These are phyloP conservation scores for Komagataella pseudopastoris DNA, from an alignment of 805 yeast species.

Conservation along the genomic window DNA sequence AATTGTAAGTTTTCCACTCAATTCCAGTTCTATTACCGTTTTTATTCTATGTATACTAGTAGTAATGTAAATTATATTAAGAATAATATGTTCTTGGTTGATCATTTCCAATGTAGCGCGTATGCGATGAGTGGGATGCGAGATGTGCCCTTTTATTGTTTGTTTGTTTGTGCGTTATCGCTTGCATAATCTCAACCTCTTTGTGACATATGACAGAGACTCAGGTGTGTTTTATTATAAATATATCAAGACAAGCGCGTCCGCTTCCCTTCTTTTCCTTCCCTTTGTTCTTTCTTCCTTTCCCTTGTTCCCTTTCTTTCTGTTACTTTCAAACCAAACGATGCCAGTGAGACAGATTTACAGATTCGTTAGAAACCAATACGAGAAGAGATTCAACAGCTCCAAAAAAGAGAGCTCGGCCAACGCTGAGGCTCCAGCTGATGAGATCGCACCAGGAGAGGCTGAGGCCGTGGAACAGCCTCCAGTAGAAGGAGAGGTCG, in stretches of 20 bases:
- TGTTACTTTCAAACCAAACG: conserved; percentile 1
- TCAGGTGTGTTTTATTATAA: background rate
- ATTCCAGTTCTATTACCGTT: background rate
- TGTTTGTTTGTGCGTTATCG: background rate
- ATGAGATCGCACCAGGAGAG: background rate
- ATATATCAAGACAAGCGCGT: background rate
- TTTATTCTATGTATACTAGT: conserved; percentile 1
- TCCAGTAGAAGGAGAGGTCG: conserved; percentile 6
- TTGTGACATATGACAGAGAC: background rate
- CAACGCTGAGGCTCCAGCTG: conserved; percentile 4
- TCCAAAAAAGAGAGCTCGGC: conserved; percentile 4
- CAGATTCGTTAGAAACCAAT: conserved; percentile 16
- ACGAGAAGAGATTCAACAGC: conserved; percentile 15
- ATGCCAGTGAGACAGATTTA: conserved; percentile 22
- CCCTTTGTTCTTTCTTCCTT: background rate
- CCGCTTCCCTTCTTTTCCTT: background rate
- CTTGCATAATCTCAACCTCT: conserved; percentile 1
- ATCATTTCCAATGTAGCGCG: background rate
- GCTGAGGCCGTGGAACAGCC: conserved; percentile 2
- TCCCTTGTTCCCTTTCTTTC: conserved; percentile 1
- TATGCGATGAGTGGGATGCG: background rate
- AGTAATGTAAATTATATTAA: background rate
- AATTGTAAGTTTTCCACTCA: conserved; percentile 24
- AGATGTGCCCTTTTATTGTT: background rate
- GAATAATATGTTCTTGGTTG: background rate